Evolutionary conservation across 345 rosid species (phyloP).

Genomic region (Psidium friedrichsthalianum): DNA sequence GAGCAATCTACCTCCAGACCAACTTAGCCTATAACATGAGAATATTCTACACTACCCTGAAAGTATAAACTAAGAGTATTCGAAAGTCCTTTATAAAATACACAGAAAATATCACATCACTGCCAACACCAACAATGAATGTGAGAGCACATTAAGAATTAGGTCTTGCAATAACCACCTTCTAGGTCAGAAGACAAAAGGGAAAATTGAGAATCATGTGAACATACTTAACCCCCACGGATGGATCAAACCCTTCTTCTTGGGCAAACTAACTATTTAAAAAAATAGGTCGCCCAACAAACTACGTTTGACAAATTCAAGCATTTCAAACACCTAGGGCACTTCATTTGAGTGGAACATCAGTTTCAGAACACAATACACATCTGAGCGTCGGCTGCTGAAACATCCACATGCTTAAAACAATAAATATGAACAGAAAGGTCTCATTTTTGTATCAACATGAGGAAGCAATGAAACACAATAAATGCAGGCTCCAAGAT

Average conservation of each 20-base stretch:
- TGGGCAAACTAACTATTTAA: background rate
- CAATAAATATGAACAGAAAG: background rate
- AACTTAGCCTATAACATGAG: background rate
- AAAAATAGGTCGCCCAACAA: background rate
- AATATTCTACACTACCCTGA: background rate
- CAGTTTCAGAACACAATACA: background rate
- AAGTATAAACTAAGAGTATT: background rate
- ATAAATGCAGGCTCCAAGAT: background rate
- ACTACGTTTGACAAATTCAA: background rate
- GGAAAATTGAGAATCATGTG: background rate
- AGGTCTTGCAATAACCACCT: background rate
- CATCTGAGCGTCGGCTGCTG: background rate
- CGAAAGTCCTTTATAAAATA: background rate
- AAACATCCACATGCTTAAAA: background rate
- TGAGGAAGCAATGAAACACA: background rate
- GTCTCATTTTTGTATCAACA: background rate
- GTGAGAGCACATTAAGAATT: background rate
- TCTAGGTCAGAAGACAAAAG: background rate
- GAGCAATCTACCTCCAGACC: background rate
- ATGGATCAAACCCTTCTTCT: background rate
- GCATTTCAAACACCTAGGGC: background rate
- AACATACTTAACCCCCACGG: background rate
- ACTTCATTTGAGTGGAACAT: background rate
- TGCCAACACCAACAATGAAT: background rate
- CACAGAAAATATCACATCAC: background rate